These are phyloP conservation scores for Clonostachys rosea DNA, from an alignment of 2,329 filamentous ascomycete species.

Conservation along the genomic window DNA sequence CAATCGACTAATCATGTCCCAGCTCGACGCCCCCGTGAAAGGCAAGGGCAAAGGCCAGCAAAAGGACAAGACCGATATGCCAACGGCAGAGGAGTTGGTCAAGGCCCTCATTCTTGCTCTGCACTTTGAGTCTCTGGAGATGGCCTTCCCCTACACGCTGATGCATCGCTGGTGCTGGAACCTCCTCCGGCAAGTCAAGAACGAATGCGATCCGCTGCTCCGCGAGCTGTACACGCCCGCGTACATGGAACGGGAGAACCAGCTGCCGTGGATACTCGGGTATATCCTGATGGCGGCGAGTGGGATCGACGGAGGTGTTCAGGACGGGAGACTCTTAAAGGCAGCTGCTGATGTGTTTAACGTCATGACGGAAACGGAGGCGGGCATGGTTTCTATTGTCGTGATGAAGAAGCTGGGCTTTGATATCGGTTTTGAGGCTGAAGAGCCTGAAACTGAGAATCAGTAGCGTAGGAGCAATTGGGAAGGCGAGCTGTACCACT, in stretches of 20 bases:
- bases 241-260: slow-evolving; percentile 29
- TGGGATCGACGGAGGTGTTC: background rate
- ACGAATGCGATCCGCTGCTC: slow-evolving; percentile 18
- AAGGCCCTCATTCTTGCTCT: slow-evolving; percentile 21
- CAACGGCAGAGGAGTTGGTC: slow-evolving; percentile 17
- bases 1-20: slow-evolving; percentile 1
- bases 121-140: slow-evolving; percentile 25
- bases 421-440: no score
- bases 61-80: slow-evolving; percentile 2
- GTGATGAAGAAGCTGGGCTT: no score
- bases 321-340: no score
- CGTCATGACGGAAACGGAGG: no score
- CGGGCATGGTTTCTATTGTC: no score
- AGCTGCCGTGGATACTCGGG: slow-evolving; percentile 32
- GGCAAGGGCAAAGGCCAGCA: no score
- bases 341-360: no score
- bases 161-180: slow-evolving; percentile 34
- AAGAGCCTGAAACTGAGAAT: no score
- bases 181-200: slow-evolving; percentile 22
- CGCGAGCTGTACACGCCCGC: slow-evolving; percentile 8
- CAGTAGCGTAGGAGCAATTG: no score
- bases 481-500: no score
- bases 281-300: slow-evolving; percentile 25
- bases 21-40: background rate
- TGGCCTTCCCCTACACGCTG: slow-evolving; percentile 31